Evolutionary conservation across 306 rosid species (phyloP).

Genomic region (Pyrus communis): DNA sequence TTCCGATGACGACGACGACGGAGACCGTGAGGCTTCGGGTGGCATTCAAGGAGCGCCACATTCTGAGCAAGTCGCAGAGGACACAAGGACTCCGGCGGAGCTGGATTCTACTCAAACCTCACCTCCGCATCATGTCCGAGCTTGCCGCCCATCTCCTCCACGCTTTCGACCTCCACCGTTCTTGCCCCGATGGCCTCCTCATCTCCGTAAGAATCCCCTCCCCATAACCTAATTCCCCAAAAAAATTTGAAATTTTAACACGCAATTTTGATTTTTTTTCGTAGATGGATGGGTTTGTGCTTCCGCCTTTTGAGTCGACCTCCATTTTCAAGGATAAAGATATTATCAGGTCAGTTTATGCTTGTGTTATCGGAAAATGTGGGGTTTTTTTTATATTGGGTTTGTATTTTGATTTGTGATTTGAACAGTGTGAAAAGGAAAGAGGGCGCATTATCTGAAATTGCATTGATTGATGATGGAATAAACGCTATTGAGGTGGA

Average conservation of each 20-base stretch:
- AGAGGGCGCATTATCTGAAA: constrained; percentile 19
- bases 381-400: background rate
- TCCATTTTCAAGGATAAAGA: constrained; percentile 78
- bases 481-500: constrained; percentile 10
- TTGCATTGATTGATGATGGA: constrained; percentile 21
- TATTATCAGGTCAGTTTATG: constrained; percentile 51
- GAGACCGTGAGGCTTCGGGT: constrained; percentile 62
- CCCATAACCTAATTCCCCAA: background rate
- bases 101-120: constrained; percentile 78
- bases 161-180: constrained; percentile 47
- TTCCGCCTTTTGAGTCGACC: constrained; percentile 84
- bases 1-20: constrained; percentile 22
- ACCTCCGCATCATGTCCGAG: constrained; percentile 59
- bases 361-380: background rate
- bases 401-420: background rate
- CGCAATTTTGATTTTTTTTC: background rate
- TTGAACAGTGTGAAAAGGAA: constrained; percentile 57
- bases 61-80: constrained; percentile 49
- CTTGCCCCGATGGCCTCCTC: constrained; percentile 62
- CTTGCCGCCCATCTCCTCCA: constrained; percentile 40
- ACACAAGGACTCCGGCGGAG: constrained; percentile 54
- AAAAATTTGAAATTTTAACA: background rate
- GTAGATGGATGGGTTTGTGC: constrained; percentile 92
- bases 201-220: constrained; percentile 43
- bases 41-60: constrained; percentile 40